phyloP scores from a whole-genome alignment of 1,139 yeast genomes.

The Candida anutae region DNA sequence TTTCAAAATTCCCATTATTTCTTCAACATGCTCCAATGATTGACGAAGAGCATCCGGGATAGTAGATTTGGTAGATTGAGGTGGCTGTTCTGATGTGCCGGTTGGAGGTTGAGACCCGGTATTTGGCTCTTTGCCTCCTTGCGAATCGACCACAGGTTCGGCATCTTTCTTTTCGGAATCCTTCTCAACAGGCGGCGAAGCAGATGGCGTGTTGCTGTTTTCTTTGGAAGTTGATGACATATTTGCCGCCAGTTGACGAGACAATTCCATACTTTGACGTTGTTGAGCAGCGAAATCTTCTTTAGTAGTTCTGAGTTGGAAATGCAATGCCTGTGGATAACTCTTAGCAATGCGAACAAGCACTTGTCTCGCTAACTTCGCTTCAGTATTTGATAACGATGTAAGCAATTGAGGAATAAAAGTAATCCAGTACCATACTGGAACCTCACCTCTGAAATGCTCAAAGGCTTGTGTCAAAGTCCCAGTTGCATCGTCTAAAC shows the following conservation, averaged over 20 bases:
- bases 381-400: constrained; percentile 86
- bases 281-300: constrained; percentile 90
- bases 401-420: constrained; percentile 91
- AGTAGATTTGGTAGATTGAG: constrained; percentile 3
- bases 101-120: neutral
- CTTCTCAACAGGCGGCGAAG: constrained; percentile 5
- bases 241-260: constrained; percentile 26
- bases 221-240: neutral
- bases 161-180: constrained; percentile 3
- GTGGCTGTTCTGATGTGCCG: constrained; percentile 1
- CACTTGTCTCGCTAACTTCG: constrained; percentile 78
- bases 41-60: constrained; percentile 35
- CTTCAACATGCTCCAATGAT: constrained; percentile 95
- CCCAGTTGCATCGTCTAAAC: constrained; percentile 82
- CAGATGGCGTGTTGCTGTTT: constrained; percentile 3
- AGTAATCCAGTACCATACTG: constrained; percentile 99
- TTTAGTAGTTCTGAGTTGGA: constrained; percentile 88
- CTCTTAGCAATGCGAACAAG: constrained; percentile 89
- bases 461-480: constrained; percentile 84
- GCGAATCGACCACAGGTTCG: neutral
- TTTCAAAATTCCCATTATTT: constrained; percentile 87
- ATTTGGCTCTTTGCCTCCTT: constrained; percentile 1
- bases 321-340: constrained; percentile 95
- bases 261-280: constrained; percentile 62
- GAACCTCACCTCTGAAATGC: constrained; percentile 89